These are phyloP conservation scores for Setaria italica DNA, from an alignment of 202 grass and related monocot genomes.

Conservation along the genomic window DNA sequence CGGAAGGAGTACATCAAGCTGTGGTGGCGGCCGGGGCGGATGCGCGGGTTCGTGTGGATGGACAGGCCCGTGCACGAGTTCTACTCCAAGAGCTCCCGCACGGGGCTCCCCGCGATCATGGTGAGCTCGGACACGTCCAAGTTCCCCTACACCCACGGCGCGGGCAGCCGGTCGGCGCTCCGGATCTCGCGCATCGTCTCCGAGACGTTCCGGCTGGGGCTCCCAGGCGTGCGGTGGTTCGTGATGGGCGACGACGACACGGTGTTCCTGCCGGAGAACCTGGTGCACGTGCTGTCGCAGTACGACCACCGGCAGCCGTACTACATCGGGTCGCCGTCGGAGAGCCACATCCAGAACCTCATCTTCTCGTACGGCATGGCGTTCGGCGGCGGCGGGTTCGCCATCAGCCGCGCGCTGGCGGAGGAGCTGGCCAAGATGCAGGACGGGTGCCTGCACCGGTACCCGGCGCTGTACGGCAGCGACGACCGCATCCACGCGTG, in stretches of 20 bases:
- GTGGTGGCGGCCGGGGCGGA: constrained; percentile 80
- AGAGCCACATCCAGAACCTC: constrained; percentile 95
- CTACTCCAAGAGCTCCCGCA: constrained; percentile 60
- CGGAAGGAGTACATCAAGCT: constrained; percentile 90
- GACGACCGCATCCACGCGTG: constrained; percentile 96
- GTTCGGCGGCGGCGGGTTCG: constrained; percentile 93
- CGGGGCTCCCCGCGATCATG: constrained; percentile 68
- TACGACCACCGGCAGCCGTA: constrained; percentile 82
- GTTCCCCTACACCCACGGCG: constrained; percentile 84
- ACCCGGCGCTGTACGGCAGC: constrained; percentile 92
- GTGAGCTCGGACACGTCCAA: constrained; percentile 70
- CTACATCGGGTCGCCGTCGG: constrained; percentile 89
- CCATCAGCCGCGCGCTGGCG: constrained; percentile 81
- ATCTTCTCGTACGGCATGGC: constrained; percentile 97
- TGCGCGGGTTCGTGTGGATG: constrained; percentile 95
- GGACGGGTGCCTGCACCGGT: constrained; percentile 82
- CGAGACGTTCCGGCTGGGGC: constrained; percentile 72
- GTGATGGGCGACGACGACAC: constrained; percentile 99
- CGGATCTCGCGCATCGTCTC: constrained; percentile 90
- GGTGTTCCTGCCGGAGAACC: constrained; percentile 89
- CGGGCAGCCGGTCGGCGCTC: constrained; percentile 77
- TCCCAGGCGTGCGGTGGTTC: constrained; percentile 80
- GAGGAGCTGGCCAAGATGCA: constrained; percentile 69
- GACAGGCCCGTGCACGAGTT: constrained; percentile 80
- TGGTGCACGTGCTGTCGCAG: constrained; percentile 77